A percentile compares a stretch with the other conserved stretches of the same genome.
These are phyloP conservation scores for Actinomucor elegans DNA, from an alignment of 371 early-diverging fungal genomes.

Conservation along the genomic window DNA sequence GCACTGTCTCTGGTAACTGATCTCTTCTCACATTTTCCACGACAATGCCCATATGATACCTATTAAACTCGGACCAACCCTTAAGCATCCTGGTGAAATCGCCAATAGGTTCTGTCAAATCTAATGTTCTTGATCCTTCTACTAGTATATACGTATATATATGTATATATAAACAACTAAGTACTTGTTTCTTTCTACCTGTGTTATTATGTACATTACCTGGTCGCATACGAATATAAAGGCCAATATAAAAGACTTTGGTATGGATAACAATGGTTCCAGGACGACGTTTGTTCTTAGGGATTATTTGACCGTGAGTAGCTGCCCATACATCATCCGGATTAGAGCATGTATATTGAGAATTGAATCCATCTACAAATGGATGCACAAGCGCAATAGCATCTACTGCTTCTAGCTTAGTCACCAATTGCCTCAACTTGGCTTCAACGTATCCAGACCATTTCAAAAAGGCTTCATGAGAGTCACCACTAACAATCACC, in stretches of 20 bases:
- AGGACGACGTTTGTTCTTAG: background rate
- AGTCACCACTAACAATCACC: conserved; percentile 59
- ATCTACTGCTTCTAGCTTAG: conserved; percentile 77
- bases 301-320: conserved; percentile 6
- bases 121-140: conserved; percentile 50
- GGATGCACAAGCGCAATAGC: conserved; percentile 82
- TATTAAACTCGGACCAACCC: conserved; percentile 68
- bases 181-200: too few species aligned
- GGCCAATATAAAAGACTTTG: conserved; percentile 84
- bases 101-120: conserved; percentile 69
- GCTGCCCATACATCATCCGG: conserved; percentile 49
- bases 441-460: conserved; percentile 93
- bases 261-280: conserved; percentile 45
- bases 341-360: conserved; percentile 50
- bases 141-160: background rate
- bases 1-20: conserved; percentile 3
- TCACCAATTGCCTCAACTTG: conserved; percentile 82
- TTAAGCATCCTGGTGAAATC: conserved; percentile 76
- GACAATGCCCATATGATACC: conserved; percentile 61
- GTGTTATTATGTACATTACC: conserved; percentile 21
- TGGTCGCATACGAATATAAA: conserved; percentile 54
- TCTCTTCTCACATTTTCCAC: conserved; percentile 4
- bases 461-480: conserved; percentile 59
- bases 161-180: too few species aligned
- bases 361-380: conserved; percentile 80